A percentile compares a stretch with the other conserved stretches of the same genome.
Conservation (phyloP, 176 grass and related monocot genomes). For the Oryza rufipogon region DNA sequence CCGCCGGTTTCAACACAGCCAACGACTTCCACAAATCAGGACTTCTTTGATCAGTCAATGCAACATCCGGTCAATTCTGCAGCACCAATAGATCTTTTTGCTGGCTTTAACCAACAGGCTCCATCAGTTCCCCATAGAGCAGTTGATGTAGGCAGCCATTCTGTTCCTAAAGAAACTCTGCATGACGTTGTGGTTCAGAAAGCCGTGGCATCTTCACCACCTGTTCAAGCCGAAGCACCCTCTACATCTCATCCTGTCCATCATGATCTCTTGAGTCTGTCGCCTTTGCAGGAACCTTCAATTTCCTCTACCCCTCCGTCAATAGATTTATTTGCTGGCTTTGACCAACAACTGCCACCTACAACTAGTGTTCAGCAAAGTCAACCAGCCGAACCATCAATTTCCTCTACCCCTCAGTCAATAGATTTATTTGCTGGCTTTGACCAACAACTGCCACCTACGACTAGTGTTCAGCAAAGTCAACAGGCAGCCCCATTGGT, state of each 20-base stretch:
- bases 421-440: constrained; percentile 75
- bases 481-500: constrained; percentile 37
- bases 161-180: constrained; percentile 37
- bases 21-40: constrained; percentile 32
- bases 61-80: constrained; percentile 37
- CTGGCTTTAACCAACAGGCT: constrained; percentile 59
- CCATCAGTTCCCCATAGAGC: constrained; percentile 33
- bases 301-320: constrained; percentile 36
- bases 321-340: constrained; percentile 73
- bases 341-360: constrained; percentile 55
- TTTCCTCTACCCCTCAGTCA: constrained; percentile 34
- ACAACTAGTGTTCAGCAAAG: constrained; percentile 45
- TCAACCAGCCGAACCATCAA: constrained; percentile 38
- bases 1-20: constrained; percentile 21
- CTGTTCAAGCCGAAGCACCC: constrained; percentile 32
- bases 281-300: constrained; percentile 39
- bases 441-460: constrained; percentile 51
- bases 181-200: constrained; percentile 46
- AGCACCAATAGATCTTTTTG: constrained; percentile 64
- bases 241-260: constrained; percentile 41
- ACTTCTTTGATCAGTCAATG: constrained; percentile 53
- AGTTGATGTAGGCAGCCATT: constrained; percentile 33
- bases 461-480: constrained; percentile 47
- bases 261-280: constrained; percentile 55
- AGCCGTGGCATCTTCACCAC: constrained; percentile 19